These are phyloP conservation scores for Cenchrus fungigraminus DNA, from an alignment of 176 grass and related monocot genomes.

Conservation along the genomic window DNA sequence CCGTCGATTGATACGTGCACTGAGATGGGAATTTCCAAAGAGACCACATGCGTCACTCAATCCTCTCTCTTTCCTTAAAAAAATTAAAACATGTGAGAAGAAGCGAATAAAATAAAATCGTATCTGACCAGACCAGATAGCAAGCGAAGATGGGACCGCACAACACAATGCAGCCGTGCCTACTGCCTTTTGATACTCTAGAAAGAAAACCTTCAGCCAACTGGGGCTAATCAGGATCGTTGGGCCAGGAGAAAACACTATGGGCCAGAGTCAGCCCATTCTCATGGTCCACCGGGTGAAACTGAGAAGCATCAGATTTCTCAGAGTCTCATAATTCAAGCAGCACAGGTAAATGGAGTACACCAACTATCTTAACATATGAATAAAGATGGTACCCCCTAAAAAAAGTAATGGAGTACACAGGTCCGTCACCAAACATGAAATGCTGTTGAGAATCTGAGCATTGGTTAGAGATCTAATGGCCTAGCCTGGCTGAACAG, in stretches of 20 bases:
- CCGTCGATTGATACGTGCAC: conserved; percentile 34
- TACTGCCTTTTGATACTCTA: neutral
- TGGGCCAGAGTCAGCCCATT: neutral
- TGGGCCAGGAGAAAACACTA: neutral
- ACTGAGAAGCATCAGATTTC: neutral
- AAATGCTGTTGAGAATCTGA: conserved; percentile 4
- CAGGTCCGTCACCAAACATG: neutral
- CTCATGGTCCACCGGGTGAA: neutral
- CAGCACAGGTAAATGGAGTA: neutral
- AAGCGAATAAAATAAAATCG: conserved; percentile 17
- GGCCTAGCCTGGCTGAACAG: conserved; percentile 34
- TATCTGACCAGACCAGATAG: neutral
- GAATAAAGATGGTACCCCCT: no score
- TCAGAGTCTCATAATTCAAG: neutral
- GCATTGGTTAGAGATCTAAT: conserved; percentile 32
- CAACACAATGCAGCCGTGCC: no score
- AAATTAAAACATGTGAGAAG: neutral
- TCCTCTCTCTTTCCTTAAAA: neutral
- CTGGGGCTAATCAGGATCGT: neutral
- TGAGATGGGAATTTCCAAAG: conserved; percentile 4
- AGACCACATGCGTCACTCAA: neutral
- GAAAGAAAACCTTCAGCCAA: neutral
- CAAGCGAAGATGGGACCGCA: neutral
- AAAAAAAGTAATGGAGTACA: neutral
- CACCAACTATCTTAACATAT: no score